Conservation (phyloP, 2,329 filamentous ascomycete genomes). For the Colletotrichum scovillei region DNA sequence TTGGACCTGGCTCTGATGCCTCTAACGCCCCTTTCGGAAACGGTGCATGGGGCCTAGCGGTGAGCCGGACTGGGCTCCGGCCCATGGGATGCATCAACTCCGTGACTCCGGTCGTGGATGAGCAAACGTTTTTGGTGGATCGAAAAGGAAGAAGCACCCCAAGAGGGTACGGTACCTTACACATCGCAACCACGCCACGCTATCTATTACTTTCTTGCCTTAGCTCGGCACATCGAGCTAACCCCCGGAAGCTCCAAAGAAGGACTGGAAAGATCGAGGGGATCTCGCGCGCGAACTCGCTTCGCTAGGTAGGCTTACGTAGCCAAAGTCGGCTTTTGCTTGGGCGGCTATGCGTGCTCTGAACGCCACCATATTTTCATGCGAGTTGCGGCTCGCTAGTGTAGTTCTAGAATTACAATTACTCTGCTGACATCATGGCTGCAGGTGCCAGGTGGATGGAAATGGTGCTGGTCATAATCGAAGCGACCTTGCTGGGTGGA, state of each 20-base stretch:
- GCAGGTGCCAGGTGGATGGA: not conserved
- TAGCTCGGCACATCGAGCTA: not conserved
- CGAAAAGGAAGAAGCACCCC: too few relatives aligned
- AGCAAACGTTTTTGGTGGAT: too few relatives aligned
- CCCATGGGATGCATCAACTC: not conserved
- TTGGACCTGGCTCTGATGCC: not conserved
- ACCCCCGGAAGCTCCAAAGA: not conserved
- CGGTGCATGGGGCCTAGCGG: not conserved
- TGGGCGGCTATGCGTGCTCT: not conserved
- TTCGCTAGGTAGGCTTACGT: not conserved
- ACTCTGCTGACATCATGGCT: not conserved
- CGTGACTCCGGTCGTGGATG: not conserved
- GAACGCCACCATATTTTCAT: not conserved
- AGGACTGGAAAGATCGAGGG: not conserved
- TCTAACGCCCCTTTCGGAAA: not conserved
- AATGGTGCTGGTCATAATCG: not conserved
- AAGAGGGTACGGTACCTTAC: not conserved
- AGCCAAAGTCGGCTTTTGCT: too few relatives aligned
- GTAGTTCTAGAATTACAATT: not conserved
- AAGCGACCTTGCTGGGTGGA: not conserved
- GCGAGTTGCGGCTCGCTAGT: not conserved
- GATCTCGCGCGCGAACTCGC: not conserved
- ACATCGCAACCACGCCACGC: not conserved
- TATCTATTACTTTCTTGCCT: not conserved
- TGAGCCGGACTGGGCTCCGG: not conserved